A percentile compares a stretch with the other conserved stretches of the same genome.
These are phyloP conservation scores for Clavulina sp. DNA, from an alignment of 768 basidiomycete species.

Conservation along the genomic window DNA sequence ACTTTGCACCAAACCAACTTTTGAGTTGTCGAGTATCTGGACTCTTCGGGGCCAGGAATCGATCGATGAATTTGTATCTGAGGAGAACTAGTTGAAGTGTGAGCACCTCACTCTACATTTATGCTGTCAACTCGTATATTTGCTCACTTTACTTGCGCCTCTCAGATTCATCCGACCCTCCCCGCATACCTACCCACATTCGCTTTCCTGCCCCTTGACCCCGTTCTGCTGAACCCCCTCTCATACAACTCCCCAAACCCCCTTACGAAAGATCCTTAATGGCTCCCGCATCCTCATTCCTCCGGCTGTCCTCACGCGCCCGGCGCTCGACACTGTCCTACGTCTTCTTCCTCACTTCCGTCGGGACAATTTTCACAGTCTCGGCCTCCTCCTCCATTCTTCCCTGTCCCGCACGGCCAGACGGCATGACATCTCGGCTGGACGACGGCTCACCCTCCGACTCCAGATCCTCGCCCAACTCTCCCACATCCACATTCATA, in stretches of 20 bases:
- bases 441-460: background rate
- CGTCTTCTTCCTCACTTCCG: constrained; percentile 64
- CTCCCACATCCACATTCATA: background rate
- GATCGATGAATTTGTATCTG: too few species aligned
- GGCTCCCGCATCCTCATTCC: constrained; percentile 31
- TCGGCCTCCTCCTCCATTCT: constrained; percentile 26
- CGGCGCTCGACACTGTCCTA: constrained; percentile 53
- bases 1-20: too few species aligned
- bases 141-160: background rate
- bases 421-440: constrained; percentile 18
- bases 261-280: constrained; percentile 13
- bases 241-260: too few species aligned
- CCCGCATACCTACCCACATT: too few species aligned
- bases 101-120: too few species aligned
- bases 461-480: background rate
- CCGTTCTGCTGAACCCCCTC: too few species aligned
- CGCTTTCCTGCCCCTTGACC: too few species aligned
- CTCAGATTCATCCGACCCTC: background rate
- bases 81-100: too few species aligned
- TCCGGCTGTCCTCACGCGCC: constrained; percentile 13
- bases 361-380: constrained; percentile 63
- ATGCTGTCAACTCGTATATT: background rate
- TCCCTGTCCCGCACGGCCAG: constrained; percentile 58
- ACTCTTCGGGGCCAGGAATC: too few species aligned
- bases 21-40: too few species aligned